phyloP scores from a whole-genome alignment of 2,329 filamentous ascomycete genomes.

The Metarhizium anisopliae region DNA sequence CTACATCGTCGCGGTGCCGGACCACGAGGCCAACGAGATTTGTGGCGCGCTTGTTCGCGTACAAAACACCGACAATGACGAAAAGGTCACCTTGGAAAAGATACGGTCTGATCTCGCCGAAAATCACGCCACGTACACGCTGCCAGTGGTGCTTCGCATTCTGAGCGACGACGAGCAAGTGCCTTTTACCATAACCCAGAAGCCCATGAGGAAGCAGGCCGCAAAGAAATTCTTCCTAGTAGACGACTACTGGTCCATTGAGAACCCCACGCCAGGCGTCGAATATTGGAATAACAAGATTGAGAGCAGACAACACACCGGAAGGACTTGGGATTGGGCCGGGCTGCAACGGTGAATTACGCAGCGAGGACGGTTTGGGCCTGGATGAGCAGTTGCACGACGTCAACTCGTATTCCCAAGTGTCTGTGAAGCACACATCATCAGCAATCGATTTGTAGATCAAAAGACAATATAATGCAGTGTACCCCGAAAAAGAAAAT shows the following conservation, averaged over 20 bases:
- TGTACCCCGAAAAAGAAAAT: too few species aligned
- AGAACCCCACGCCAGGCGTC: conserved; percentile 7
- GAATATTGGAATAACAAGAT: conserved; percentile 2
- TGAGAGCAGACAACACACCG: neutral
- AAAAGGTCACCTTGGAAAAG: conserved; percentile 3
- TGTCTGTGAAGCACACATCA: too few species aligned
- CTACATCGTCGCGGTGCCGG: conserved; percentile 12
- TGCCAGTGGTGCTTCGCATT: conserved; percentile 10
- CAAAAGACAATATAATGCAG: too few species aligned
- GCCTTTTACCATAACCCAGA: conserved; percentile 10
- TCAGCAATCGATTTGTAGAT: too few species aligned
- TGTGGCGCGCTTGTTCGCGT: conserved; percentile 13
- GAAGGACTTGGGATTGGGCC: neutral
- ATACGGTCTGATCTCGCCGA: conserved; percentile 9
- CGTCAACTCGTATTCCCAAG: too few species aligned
- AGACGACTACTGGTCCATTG: conserved; percentile 5
- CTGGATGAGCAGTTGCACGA: too few species aligned
- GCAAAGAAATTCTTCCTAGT: conserved; percentile 9
- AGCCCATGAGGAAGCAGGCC: conserved; percentile 9
- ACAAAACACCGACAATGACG: neutral
- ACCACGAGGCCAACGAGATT: conserved; percentile 10
- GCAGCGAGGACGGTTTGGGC: neutral
- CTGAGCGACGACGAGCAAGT: conserved; percentile 9
- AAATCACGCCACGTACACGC: conserved; percentile 9
- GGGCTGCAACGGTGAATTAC: neutral